These are phyloP conservation scores for Excoecaria agallocha DNA, from an alignment of 345 rosid species.

Conservation along the genomic window DNA sequence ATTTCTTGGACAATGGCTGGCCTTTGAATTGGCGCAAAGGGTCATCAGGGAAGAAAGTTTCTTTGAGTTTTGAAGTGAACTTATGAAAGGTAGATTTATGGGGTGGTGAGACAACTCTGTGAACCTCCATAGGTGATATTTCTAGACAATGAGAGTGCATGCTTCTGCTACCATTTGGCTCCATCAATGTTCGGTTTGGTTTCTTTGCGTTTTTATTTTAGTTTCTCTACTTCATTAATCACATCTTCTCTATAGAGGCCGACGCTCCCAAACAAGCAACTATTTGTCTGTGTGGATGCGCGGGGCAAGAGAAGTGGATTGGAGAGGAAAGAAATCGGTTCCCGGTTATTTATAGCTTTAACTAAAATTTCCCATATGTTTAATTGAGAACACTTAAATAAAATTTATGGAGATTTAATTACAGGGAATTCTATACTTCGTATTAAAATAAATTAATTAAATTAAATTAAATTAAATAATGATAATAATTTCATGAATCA, in stretches of 20 bases:
- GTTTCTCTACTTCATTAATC: slow-evolving; percentile 11
- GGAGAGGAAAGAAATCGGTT: not conserved
- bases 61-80: slow-evolving; percentile 61
- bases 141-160: slow-evolving; percentile 31
- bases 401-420: no score
- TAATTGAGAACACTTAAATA: no score
- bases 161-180: slow-evolving; percentile 21
- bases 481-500: no score
- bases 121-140: slow-evolving; percentile 53
- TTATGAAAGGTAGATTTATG: slow-evolving; percentile 49
- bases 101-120: slow-evolving; percentile 77
- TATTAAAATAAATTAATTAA: no score
- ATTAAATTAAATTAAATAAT: no score
- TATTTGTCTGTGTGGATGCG: not conserved
- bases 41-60: slow-evolving; percentile 94
- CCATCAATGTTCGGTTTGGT: slow-evolving; percentile 24
- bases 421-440: no score
- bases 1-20: slow-evolving; percentile 45
- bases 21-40: slow-evolving; percentile 94
- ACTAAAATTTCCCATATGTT: no score
- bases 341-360: not conserved
- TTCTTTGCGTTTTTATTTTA: slow-evolving; percentile 10
- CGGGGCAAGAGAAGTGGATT: not conserved
- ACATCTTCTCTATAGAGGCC: slow-evolving; percentile 15
- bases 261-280: slow-evolving; percentile 30